Evolutionary conservation across 768 basidiomycete genomes (phyloP).

Genomic region (Russula foetens): DNA sequence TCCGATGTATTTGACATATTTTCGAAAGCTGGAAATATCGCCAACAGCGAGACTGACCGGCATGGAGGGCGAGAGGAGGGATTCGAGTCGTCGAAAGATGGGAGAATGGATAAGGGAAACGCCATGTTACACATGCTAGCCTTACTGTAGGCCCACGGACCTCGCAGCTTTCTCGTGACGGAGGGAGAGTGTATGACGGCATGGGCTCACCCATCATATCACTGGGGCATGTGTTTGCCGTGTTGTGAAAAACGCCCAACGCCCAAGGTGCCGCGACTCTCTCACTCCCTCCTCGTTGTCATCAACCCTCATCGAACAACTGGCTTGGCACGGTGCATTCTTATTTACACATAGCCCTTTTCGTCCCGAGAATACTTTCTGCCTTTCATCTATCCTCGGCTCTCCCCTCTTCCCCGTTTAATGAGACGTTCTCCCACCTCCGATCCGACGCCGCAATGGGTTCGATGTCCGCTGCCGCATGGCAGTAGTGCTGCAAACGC

Average conservation of each 20-base stretch:
- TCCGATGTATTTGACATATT: conserved; percentile 15
- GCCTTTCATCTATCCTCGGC: neutral
- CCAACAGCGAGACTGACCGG: conserved; percentile 8
- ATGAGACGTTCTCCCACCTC: neutral
- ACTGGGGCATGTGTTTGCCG: no score
- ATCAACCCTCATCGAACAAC: neutral
- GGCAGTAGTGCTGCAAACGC: conserved; percentile 9
- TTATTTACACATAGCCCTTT: neutral
- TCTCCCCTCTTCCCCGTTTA: neutral
- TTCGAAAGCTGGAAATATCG: conserved; percentile 12
- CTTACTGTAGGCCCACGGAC: neutral
- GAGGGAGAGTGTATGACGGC: neutral
- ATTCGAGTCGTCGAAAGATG: neutral
- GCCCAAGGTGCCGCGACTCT: no score
- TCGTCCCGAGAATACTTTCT: neutral
- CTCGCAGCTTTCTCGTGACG: conserved; percentile 7
- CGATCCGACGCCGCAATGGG: neutral
- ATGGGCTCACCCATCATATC: no score
- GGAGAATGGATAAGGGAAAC: conserved; percentile 4
- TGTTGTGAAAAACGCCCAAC: no score
- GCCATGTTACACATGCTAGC: conserved; percentile 1
- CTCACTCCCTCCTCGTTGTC: neutral
- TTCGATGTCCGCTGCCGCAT: conserved; percentile 14
- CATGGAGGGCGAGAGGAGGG: neutral
- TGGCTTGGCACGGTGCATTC: neutral